phyloP scores from a whole-genome alignment of 1,139 yeast species.

The Pichia sp. region DNA sequence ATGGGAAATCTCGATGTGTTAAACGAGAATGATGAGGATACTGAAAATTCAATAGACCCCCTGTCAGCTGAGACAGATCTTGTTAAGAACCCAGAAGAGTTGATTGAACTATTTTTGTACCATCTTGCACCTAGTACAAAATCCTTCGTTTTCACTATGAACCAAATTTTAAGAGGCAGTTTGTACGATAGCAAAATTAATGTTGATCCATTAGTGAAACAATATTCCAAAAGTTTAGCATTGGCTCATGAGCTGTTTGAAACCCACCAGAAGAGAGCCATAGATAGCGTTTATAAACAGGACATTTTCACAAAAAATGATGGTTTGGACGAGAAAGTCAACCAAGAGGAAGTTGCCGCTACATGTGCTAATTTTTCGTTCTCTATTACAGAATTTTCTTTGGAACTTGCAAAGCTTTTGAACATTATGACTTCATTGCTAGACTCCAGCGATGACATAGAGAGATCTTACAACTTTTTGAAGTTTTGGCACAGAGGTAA shows the following conservation, averaged over 20 bases:
- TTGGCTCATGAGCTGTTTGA: conserved; percentile 54
- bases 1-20: not conserved
- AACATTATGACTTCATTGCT: conserved; percentile 38
- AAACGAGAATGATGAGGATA: not conserved
- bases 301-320: conserved; percentile 44
- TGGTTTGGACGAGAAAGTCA: conserved; percentile 46
- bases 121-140: conserved; percentile 71
- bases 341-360: conserved; percentile 79
- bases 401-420: conserved; percentile 51
- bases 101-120: conserved; percentile 62
- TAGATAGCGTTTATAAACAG: conserved; percentile 56
- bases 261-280: conserved; percentile 52
- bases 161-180: conserved; percentile 54
- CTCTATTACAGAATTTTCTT: conserved; percentile 58
- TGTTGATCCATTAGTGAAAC: conserved; percentile 38
- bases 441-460: conserved; percentile 14
- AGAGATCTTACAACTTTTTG: conserved; percentile 49
- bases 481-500: conserved; percentile 40
- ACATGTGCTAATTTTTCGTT: conserved; percentile 78
- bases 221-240: conserved; percentile 46
- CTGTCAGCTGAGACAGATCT: conserved; percentile 24
- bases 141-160: conserved; percentile 60
- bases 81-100: conserved; percentile 40
- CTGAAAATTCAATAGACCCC: not conserved
- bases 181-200: conserved; percentile 47